Base-by-base conservation (phyloP, 2,329 filamentous ascomycete genomes). In the Bipolaris zeicola region DNA sequence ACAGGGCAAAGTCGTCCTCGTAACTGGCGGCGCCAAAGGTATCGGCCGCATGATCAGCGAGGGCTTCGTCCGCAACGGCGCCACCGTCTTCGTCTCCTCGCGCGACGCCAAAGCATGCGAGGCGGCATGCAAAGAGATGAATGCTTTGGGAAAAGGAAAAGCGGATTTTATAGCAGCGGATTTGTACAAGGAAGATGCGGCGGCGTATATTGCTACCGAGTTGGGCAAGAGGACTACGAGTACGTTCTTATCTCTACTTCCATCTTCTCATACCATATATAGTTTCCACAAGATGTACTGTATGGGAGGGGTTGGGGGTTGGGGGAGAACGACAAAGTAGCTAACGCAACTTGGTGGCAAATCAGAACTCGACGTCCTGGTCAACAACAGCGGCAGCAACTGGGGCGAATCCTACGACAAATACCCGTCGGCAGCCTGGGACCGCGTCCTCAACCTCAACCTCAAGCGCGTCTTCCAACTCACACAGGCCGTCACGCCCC, bases 41-140 rank as follows among this genome's bases (percentile, higher is more conserved):
- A 85, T 89, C 61, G 87, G 87, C 14, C 83, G 83, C 57, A 89
- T 89, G 87, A 89, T 89, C 61, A 83, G 85, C 31, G 79, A 86
- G 54, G 87, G 85, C 55, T 89, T 87, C 74, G 80, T 88, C n/a
- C 71, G 79, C 54, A 88, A 87, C 74, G 85, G 86, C 54, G 82
- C 81, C 14, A 88, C 84, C 60, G 88, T 91, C 5, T 91, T 90
- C 78, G 87, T 91, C 60, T 86, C 85, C 5, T 88, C 85, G 5
- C 82, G 85, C 22, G 87, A 89, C 31, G 85, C 85, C 14, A 86
- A 84, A 41, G 78, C 80, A 24, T 87, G 86, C 75, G 78, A 81
- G 67, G 79, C 88, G 45, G 84, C 87, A 16, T 83, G 78, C 31
- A 83, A 85, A 1, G 84, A 84, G 43, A 74, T 87, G 53, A 85